Percentiles rank a stretch among this genome's conserved stretches.
These are phyloP conservation scores for Colletotrichum trifolii DNA, from an alignment of 2,329 filamentous ascomycete species.

Conservation along the genomic window DNA sequence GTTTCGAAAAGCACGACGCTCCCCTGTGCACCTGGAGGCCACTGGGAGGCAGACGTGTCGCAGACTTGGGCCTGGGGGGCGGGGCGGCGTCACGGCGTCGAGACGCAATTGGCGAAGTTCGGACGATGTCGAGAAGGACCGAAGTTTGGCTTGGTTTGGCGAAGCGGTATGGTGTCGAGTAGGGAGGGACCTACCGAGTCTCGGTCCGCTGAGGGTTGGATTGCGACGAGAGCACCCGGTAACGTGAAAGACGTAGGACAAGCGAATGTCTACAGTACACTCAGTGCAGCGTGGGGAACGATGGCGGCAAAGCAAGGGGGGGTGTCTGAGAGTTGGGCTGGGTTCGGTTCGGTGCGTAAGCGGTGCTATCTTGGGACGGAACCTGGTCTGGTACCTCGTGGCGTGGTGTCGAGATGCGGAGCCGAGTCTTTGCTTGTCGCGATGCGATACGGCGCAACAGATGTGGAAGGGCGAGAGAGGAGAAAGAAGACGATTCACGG, in stretches of 20 bases:
- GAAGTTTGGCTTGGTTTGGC: neutral
- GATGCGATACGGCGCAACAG: slow-evolving; percentile 1
- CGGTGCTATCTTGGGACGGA: slow-evolving; percentile 7
- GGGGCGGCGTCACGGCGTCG: slow-evolving; percentile 31
- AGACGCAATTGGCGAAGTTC: slow-evolving; percentile 36
- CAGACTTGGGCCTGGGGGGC: slow-evolving; percentile 31
- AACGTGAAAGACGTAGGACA: slow-evolving; percentile 27
- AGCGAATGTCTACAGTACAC: slow-evolving; percentile 30
- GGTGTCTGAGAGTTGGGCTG: slow-evolving; percentile 14
- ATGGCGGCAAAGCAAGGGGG: slow-evolving; percentile 18
- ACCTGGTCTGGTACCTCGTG: too few species aligned
- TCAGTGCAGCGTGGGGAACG: slow-evolving; percentile 9
- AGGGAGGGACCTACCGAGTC: neutral
- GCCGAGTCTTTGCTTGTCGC: neutral
- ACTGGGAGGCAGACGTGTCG: slow-evolving; percentile 35
- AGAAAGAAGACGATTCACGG: neutral
- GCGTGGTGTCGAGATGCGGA: too few species aligned
- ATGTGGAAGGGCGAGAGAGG: neutral
- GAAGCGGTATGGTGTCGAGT: neutral
- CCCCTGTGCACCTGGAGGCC: slow-evolving; percentile 19
- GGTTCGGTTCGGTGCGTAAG: slow-evolving; percentile 8
- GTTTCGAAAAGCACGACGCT: slow-evolving; percentile 29
- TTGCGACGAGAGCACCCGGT: neutral
- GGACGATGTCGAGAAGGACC: slow-evolving; percentile 26
- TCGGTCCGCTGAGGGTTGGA: too few species aligned